Base-by-base conservation (phyloP, 495 filamentous ascomycete genomes). In the Xylaria scruposa region DNA sequence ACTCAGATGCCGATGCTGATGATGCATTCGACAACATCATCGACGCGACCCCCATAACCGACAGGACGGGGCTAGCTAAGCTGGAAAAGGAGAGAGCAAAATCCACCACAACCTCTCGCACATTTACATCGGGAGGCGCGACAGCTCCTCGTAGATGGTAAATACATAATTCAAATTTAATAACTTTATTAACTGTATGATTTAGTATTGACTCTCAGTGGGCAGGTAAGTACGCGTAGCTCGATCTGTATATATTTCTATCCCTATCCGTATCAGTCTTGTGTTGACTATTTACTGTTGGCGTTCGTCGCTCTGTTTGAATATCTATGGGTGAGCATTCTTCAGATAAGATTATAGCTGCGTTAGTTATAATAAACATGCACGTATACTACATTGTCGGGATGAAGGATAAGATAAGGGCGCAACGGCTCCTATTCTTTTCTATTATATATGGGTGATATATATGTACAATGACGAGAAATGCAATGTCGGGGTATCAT, bases 1-100 rank as follows among this genome's bases (percentile, higher is more conserved):
- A 89, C 70, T 71, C 70, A n/a, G 90, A 91, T 38, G 87, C 85
- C 10, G 76, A 77, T 7, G 77, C 75, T 13, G 77, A 80, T 58
- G 80, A 84, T 42, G 84, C 85, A 51, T 97, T 98, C 75, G 95
- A 97, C 74, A 92, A 91, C 72, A 97, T 98, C 78, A 97, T 97
- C 80, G 87, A 93, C 71, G 95, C 96, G 2, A 93, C 92, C 3
- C 93, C 92, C 0, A 86, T 94, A 24, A 97, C 93, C 4, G 94
- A 98, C 77, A 87, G 91, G 67, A 91, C 90, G 15, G 94, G 95
- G 1, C 73, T 87, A 59, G 73, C 72, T 1, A 83, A 77, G 75
- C 77, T 87, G 8, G 83, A 87, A 66, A 83, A 83, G 71, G 84
- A 86, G 70, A 81, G 83, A 51, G 70, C 78, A 15, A 79, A 73